Evolutionary conservation across 768 basidiomycete genomes (phyloP), one percentile per base, ranked within the genome.

Genomic region (Trametes meyenii): DNA sequence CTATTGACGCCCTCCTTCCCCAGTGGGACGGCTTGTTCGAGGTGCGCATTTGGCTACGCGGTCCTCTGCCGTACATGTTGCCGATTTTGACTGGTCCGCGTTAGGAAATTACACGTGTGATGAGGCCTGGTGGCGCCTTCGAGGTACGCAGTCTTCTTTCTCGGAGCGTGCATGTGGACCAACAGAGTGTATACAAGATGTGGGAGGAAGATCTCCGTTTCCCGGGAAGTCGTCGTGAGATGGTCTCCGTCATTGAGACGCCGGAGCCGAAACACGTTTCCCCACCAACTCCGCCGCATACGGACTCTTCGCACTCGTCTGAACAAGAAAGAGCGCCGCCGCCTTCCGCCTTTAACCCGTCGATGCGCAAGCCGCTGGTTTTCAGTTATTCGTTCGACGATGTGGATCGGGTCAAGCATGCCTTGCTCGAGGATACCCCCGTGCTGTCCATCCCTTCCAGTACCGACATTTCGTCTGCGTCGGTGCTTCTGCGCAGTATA

Each of bases 151-250:
- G 54, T 58, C 46, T 52, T 48, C 39, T 51, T 23, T 33, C 35
- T 26, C 5, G n/a, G 19, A 14, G 26, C 12, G n/a, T 23, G 11
- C 45, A 46, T 35, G n/a, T 17, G 24, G 24, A 7, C 35, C 10
- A 43, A 59, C 39, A 52, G 33, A 24, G 44, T 59, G 26, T 49
- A 24, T 33, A 14, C 44, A 46, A 88, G 86, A 79, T 90, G 73
- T 76, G 89, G 50, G 90, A 92, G 70, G 88, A 90, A 71, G 88
- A 92, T 63, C 71, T 92, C 3, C 85, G 82, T 68, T 90, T 90
- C 67, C 89, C 89, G 1, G 87, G 88, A 13, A 80, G 76, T 62
- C 61, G 70, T 2, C 66, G 73, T 16, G 79, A 81, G 48, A 26
- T 60, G 54, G 43, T 39, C 51, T 40, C 51, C 23, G 33, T 58